A percentile compares a stretch with the other conserved stretches of the same genome.
phyloP scores from a whole-genome alignment of 2,329 filamentous ascomycete genomes.

The Neodidymelliopsis sp. region DNA sequence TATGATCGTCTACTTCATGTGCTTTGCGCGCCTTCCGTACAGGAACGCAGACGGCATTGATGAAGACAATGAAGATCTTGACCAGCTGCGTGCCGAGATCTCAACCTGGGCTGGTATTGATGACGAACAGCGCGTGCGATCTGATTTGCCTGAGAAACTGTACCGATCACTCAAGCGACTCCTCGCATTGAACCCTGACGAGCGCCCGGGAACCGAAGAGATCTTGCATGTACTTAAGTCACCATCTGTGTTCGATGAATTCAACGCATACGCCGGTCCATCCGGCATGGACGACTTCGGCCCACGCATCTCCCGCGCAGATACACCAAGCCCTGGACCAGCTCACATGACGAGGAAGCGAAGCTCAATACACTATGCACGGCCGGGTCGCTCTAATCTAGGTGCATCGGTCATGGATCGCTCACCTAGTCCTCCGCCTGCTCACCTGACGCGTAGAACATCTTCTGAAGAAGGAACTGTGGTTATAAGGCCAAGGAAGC shows the following conservation, averaged over 20 bases:
- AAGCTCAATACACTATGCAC: constrained; percentile 34
- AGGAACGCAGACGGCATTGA: constrained; percentile 81
- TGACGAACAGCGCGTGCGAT: constrained; percentile 74
- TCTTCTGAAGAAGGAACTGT: constrained; percentile 40
- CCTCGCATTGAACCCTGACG: constrained; percentile 76
- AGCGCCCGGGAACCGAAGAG: constrained; percentile 84
- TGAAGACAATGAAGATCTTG: constrained; percentile 91
- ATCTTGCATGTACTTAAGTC: constrained; percentile 80
- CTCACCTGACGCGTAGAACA: constrained; percentile 22
- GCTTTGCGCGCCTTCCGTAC: constrained; percentile 90
- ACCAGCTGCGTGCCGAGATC: constrained; percentile 85
- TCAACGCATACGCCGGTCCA: constrained; percentile 48
- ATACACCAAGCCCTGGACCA: constrained; percentile 49
- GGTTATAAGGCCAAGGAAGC: constrained; percentile 39
- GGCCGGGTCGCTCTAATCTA: constrained; percentile 45
- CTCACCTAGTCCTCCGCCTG: constrained; percentile 44
- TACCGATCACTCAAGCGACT: constrained; percentile 85
- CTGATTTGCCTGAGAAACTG: constrained; percentile 84
- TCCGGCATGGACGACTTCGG: constrained; percentile 44
- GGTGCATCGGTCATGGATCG: constrained; percentile 41
- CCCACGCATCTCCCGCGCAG: constrained; percentile 55
- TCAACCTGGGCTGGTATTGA: constrained; percentile 86
- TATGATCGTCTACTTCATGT: constrained; percentile 99
- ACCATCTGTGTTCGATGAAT: constrained; percentile 61
- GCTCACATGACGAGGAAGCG: constrained; percentile 33